These are phyloP conservation scores for Cordyceps militaris DNA, from an alignment of 2,329 filamentous ascomycete genomes.

Conservation along the genomic window DNA sequence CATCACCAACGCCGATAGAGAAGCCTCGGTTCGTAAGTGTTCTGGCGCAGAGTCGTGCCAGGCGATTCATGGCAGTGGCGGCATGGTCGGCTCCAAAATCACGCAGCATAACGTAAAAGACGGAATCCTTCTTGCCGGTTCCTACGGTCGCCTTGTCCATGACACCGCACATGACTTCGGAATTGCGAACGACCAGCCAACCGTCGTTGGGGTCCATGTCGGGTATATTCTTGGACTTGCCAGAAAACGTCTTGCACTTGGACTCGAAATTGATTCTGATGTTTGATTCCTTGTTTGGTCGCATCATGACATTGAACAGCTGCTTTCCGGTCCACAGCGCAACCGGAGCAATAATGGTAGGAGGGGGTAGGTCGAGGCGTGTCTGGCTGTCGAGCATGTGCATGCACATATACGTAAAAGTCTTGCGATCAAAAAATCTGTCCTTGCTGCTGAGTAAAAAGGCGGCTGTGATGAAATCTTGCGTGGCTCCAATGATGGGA, in stretches of 20 bases:
- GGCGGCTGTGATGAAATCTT: constrained; percentile 96
- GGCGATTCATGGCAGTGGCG: constrained; percentile 84
- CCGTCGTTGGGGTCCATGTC: constrained; percentile 82
- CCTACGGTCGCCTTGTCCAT: constrained; percentile 99
- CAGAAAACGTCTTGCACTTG: constrained; percentile 74
- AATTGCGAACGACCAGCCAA: constrained; percentile 90
- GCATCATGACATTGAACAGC: constrained; percentile 85
- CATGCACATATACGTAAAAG: constrained; percentile 83
- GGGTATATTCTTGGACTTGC: constrained; percentile 48
- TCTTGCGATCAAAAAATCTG: constrained; percentile 80
- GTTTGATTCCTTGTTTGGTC: constrained; percentile 74
- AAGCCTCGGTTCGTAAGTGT: constrained; percentile 88
- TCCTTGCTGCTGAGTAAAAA: constrained; percentile 90
- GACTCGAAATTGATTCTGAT: constrained; percentile 90
- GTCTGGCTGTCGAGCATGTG: constrained; percentile 85
- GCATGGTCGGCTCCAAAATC: constrained; percentile 90
- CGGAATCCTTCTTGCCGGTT: constrained; percentile 91
- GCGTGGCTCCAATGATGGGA: constrained; percentile 96
- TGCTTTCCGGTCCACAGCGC: constrained; percentile 96
- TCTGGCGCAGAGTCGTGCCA: constrained; percentile 84
- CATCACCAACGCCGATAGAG: constrained; percentile 92
- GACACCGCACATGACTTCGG: constrained; percentile 91
- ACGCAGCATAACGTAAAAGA: constrained; percentile 93
- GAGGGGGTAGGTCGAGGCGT: constrained; percentile 77
- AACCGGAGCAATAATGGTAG: constrained; percentile 77